phyloP scores from a whole-genome alignment of 306 rosid genomes.

The Glycine latifolia region DNA sequence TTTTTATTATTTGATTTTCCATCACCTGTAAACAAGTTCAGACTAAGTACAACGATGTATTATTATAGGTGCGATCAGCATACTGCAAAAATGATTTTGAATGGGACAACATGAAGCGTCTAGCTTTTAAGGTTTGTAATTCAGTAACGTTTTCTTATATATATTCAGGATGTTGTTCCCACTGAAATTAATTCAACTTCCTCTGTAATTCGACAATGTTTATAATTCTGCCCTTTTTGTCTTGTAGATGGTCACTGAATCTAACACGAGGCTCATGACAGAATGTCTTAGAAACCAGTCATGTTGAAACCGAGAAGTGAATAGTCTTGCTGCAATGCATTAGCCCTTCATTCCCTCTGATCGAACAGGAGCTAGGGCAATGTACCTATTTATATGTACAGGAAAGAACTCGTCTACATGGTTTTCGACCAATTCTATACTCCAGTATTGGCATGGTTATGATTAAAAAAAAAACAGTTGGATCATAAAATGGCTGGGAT shows the following conservation, averaged over 20 bases:
- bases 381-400: neutral
- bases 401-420: constrained; percentile 25
- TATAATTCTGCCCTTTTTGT: constrained; percentile 26
- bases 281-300: constrained; percentile 76
- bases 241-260: constrained; percentile 75
- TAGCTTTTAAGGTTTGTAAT: constrained; percentile 69
- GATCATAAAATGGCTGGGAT: constrained; percentile 22
- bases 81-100: constrained; percentile 89
- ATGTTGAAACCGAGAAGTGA: constrained; percentile 58
- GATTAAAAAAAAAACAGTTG: neutral
- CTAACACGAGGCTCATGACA: constrained; percentile 83
- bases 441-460: constrained; percentile 3
- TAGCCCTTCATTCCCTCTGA: neutral
- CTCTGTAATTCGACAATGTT: constrained; percentile 14
- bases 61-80: constrained; percentile 80
- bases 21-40: constrained; percentile 3
- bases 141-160: neutral
- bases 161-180: constrained; percentile 6
- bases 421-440: constrained; percentile 21
- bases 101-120: constrained; percentile 82
- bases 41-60: constrained; percentile 11
- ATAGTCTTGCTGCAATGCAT: neutral
- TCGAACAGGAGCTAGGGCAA: constrained; percentile 9
- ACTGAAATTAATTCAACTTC: constrained; percentile 7
- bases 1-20: constrained; percentile 18